Conservation (phyloP, 2,329 filamentous ascomycete species). For the Trichoderma sp. region DNA sequence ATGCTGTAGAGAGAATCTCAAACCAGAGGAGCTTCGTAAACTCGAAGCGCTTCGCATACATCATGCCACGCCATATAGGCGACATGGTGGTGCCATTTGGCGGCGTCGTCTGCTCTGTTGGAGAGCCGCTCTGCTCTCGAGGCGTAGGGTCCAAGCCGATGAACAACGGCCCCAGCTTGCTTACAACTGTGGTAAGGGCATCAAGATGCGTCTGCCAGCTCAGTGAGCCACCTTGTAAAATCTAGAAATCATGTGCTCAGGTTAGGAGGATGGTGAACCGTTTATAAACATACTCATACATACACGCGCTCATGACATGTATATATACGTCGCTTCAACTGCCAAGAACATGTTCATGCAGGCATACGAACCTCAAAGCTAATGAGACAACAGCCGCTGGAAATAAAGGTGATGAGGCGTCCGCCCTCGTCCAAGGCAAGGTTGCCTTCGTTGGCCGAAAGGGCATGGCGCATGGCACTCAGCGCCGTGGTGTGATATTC, state of each 20-base stretch:
- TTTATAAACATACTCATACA: neutral
- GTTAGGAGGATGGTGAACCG: conserved; percentile 11
- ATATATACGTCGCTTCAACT: neutral
- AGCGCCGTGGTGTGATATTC: conserved; percentile 22
- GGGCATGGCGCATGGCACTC: conserved; percentile 23
- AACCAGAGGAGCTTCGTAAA: conserved; percentile 22
- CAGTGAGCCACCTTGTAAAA: conserved; percentile 14
- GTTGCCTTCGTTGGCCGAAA: conserved; percentile 4
- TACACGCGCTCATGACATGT: neutral
- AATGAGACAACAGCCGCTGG: conserved; percentile 24
- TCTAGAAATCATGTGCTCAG: conserved; percentile 4
- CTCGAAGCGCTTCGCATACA: conserved; percentile 17
- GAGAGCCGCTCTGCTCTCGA: neutral
- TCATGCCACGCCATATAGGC: conserved; percentile 8
- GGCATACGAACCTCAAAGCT: conserved; percentile 24
- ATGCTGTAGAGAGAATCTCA: conserved; percentile 16
- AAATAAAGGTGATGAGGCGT: conserved; percentile 18
- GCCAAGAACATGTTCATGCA: neutral
- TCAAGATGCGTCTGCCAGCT: conserved; percentile 25
- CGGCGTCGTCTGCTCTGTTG: neutral
- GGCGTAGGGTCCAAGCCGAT: neutral
- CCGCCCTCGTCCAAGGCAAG: conserved; percentile 1
- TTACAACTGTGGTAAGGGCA: conserved; percentile 16
- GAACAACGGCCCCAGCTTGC: conserved; percentile 2
- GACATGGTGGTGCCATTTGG: neutral